Evolutionary conservation across 2,329 filamentous ascomycete species (phyloP).

Genomic region (Coleophoma eucalyptorum): DNA sequence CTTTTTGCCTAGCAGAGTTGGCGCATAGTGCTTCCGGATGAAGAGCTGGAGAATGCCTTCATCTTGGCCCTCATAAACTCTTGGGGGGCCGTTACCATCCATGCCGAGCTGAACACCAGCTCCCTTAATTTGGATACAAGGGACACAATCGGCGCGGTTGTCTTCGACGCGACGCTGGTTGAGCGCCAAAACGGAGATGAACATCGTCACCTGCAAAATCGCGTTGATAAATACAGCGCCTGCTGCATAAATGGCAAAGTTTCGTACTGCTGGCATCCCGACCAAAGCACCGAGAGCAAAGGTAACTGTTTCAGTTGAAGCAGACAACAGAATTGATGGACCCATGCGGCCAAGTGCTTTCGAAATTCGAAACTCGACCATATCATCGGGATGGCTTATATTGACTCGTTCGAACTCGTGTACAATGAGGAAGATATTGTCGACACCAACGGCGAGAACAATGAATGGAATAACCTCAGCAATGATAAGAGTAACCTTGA

Average conservation of each 20-base stretch:
- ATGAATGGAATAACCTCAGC: conserved; percentile 98
- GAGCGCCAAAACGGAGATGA: conserved; percentile 83
- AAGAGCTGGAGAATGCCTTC: conserved; percentile 82
- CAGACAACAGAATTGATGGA: conserved; percentile 91
- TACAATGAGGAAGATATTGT: conserved; percentile 98
- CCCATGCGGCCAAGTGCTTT: conserved; percentile 94
- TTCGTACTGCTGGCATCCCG: conserved; percentile 95
- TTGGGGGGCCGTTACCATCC: conserved; percentile 46
- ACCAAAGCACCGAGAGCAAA: conserved; percentile 92
- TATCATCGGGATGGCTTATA: conserved; percentile 81
- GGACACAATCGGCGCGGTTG: conserved; percentile 85
- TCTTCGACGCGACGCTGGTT: conserved; percentile 91
- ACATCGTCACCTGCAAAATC: conserved; percentile 94
- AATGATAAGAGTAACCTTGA: conserved; percentile 96
- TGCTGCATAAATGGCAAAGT: conserved; percentile 95
- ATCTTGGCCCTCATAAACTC: conserved; percentile 55
- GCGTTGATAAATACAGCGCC: conserved; percentile 97
- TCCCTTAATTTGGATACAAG: conserved; percentile 77
- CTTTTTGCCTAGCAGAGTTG: conserved; percentile 73
- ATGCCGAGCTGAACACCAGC: conserved; percentile 63
- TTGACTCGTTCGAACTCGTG: conserved; percentile 98
- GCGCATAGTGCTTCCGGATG: conserved; percentile 87
- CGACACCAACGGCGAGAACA: conserved; percentile 91
- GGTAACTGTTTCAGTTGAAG: conserved; percentile 88
- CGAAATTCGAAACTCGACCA: conserved; percentile 81